Base-by-base conservation (phyloP, 371 early-diverging fungal genomes). In the Gilbertella persicaria region DNA sequence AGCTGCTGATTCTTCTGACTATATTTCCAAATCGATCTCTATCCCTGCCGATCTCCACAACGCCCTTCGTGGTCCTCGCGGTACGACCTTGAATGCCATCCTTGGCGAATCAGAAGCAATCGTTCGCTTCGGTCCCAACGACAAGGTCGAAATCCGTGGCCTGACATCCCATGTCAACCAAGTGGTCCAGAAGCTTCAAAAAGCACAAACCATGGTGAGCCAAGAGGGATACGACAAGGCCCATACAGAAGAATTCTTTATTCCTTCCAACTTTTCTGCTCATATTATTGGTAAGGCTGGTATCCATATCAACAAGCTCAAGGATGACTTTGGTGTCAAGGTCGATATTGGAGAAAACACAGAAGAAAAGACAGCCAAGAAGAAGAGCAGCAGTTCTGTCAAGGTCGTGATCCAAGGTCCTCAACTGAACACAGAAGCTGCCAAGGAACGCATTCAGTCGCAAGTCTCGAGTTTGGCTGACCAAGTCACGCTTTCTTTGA, bases 221-320 rank as follows among this genome's bases (percentile, higher is more conserved):
- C 82, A 86, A 48, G 70, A 86, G 40, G 80, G 79, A 64, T 73
- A 78, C 28, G 72, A 86, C 71, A 80, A 82, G 63, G 82, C 89
- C 16, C 91, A 87, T 67, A 69, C 82, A 12, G 80, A 79, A 29
- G 80, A 77, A 21, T 73, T 95, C 44, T 70, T 69, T 17, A 89
- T 94, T 37, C 90, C 93, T 42, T 69, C 79, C 36, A 66, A 75
- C 20, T 82, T 85, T 47, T 80, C 91, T 29, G 84, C 93, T 7
- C 88, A 91, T 40, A 75, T 97, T 29, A 92, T 96, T 63, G 98
- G 98, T 41, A 92, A 92, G 67, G 86, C 86, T 17, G 94, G 94
- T 56, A 79, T 85, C 61, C 83, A 85, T 60, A 81, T 97, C 54
- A 88, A 86, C 67, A 82, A 83, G 52, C 62, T 94, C 46, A 88